These are phyloP conservation scores for Cladosporium sp. DNA, from an alignment of 2,329 filamentous ascomycete species.

Conservation along the genomic window DNA sequence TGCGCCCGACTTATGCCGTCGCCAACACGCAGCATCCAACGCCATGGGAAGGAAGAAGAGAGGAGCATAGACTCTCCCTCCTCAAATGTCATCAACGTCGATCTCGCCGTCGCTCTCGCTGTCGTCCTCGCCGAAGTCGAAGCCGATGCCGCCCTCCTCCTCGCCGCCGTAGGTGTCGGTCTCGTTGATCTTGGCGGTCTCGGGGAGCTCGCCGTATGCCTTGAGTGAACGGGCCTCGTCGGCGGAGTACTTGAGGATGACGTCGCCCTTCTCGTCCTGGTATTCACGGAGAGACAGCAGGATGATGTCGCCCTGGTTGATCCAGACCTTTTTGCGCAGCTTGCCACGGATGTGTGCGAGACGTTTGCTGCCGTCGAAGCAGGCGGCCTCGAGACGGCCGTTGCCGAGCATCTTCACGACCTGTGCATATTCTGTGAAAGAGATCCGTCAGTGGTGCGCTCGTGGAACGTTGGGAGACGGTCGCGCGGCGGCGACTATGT, in stretches of 20 bases:
- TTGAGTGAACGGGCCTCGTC: constrained; percentile 95
- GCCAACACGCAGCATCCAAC: constrained; percentile 1
- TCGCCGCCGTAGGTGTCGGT: constrained; percentile 89
- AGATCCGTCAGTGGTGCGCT: constrained; percentile 15
- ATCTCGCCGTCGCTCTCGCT: constrained; percentile 68
- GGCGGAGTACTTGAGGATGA: constrained; percentile 90
- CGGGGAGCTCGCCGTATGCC: constrained; percentile 94
- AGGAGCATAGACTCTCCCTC: neutral
- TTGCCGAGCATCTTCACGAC: constrained; percentile 95
- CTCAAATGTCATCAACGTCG: constrained; percentile 89
- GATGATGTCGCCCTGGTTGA: constrained; percentile 96
- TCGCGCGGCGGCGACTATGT: neutral
- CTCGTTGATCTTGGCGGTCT: constrained; percentile 99
- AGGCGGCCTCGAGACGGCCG: constrained; percentile 86
- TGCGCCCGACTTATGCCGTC: neutral
- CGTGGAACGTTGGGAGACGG: neutral
- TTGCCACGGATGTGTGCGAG: constrained; percentile 88
- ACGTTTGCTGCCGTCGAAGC: constrained; percentile 90
- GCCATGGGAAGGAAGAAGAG: neutral
- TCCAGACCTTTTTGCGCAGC: constrained; percentile 99
- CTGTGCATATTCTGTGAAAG: constrained; percentile 66
- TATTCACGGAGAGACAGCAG: constrained; percentile 84
- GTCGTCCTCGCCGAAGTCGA: constrained; percentile 95
- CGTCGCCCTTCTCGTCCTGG: constrained; percentile 89
- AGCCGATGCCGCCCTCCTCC: constrained; percentile 91